Percentiles rank a stretch among this genome's conserved stretches.
Evolutionary conservation across 805 yeast genomes (phyloP).

Genomic region (Naumovozyma dairenensis): DNA sequence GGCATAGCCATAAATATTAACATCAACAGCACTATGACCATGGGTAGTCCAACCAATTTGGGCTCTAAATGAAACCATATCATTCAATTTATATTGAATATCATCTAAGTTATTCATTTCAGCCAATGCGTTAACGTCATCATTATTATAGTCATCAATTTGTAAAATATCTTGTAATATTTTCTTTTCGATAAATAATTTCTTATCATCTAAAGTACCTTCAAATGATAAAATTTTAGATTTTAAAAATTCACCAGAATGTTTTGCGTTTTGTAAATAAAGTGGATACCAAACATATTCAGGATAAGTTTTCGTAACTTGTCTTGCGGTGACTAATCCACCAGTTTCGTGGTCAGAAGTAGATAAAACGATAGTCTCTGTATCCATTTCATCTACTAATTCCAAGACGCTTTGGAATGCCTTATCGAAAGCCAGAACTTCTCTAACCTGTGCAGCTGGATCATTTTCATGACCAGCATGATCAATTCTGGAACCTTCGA

Average conservation of each 20-base stretch:
- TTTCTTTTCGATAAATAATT: constrained; percentile 39
- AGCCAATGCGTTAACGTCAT: constrained; percentile 40
- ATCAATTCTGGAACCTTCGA: constrained; percentile 91
- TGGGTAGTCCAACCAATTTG: constrained; percentile 95
- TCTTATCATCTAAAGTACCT: constrained; percentile 20
- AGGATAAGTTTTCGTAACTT: constrained; percentile 58
- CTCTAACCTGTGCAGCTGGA: constrained; percentile 89
- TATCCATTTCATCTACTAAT: constrained; percentile 56
- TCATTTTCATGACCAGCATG: constrained; percentile 94
- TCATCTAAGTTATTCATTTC: constrained; percentile 24
- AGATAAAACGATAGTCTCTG: constrained; percentile 68
- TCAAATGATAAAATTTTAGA: constrained; percentile 34
- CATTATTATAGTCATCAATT: constrained; percentile 42
- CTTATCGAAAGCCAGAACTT: constrained; percentile 77
- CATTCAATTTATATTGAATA: constrained; percentile 43
- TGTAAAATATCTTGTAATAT: constrained; percentile 61
- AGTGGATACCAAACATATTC: constrained; percentile 85
- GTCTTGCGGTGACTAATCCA: constrained; percentile 82
- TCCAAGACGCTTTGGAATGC: constrained; percentile 68
- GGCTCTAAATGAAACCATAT: constrained; percentile 70
- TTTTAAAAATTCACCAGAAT: constrained; percentile 67
- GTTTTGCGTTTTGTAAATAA: constrained; percentile 55
- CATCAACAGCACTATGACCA: constrained; percentile 95
- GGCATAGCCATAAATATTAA: constrained; percentile 76
- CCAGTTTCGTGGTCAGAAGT: constrained; percentile 97